Conservation (phyloP, 371 early-diverging fungal species). For the Mortierella sp. region DNA sequence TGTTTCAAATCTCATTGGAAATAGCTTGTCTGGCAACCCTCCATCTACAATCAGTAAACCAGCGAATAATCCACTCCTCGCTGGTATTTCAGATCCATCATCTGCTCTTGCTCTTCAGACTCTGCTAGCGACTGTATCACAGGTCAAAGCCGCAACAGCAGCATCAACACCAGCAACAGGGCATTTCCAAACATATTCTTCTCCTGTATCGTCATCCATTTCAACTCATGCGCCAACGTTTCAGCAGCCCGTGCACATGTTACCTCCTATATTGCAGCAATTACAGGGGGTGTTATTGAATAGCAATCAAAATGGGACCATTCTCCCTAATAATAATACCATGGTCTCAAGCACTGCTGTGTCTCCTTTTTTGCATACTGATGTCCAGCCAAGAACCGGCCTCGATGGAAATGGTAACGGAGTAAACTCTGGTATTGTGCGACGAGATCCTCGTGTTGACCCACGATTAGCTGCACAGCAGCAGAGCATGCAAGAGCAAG, state of each 20-base stretch:
- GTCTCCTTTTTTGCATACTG: conserved; percentile 24
- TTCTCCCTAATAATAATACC: conserved; percentile 54
- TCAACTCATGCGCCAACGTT: conserved; percentile 8
- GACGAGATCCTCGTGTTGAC: conserved; percentile 21
- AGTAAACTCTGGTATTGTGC: background rate
- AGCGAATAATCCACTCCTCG: conserved; percentile 15
- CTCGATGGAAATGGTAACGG: conserved; percentile 6
- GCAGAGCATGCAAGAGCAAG: conserved; percentile 12
- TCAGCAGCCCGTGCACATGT: conserved; percentile 8
- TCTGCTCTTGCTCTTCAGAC: conserved; percentile 50
- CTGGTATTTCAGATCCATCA: conserved; percentile 44
- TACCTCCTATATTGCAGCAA: conserved; percentile 48
- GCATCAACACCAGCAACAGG: background rate
- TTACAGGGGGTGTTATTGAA: conserved; percentile 45
- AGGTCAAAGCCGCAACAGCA: conserved; percentile 44
- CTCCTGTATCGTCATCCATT: background rate
- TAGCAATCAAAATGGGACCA: conserved; percentile 48
- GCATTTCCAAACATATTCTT: background rate
- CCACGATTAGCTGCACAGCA: conserved; percentile 16
- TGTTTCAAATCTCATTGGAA: background rate
- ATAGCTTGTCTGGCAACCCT: background rate
- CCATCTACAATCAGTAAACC: background rate
- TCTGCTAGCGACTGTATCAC: conserved; percentile 37
- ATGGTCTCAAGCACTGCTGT: conserved; percentile 32
- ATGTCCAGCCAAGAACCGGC: conserved; percentile 12